phyloP scores from a whole-genome alignment of 2,329 filamentous ascomycete species.

The Aspergillus ibericus region DNA sequence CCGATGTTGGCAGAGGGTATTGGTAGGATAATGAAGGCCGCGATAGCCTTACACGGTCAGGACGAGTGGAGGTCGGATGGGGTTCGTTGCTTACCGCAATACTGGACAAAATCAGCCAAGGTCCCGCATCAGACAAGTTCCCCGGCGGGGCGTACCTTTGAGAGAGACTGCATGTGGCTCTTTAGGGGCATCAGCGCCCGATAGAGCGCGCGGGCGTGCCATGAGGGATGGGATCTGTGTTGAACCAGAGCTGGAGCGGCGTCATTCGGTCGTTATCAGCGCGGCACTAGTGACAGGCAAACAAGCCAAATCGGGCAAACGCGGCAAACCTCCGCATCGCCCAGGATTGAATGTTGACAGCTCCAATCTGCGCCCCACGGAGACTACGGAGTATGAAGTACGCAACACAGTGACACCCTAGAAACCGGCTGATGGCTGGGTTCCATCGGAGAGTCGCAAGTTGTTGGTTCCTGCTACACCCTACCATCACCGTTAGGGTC shows the following conservation, averaged over 20 bases:
- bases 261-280: slow-evolving; percentile 15
- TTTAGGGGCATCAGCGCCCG: slow-evolving; percentile 53
- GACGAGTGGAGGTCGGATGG: not conserved
- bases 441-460: no score
- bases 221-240: slow-evolving; percentile 24
- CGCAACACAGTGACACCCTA: no score
- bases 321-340: slow-evolving; percentile 25
- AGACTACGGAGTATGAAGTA: not conserved
- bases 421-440: no score
- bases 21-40: slow-evolving; percentile 57
- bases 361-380: not conserved
- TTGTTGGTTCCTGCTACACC: no score
- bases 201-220: slow-evolving; percentile 45
- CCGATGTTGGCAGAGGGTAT: slow-evolving; percentile 46
- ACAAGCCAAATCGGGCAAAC: slow-evolving; percentile 29
- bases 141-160: slow-evolving; percentile 54
- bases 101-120: slow-evolving; percentile 30
- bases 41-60: slow-evolving; percentile 63
- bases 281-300: slow-evolving; percentile 14
- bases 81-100: slow-evolving; percentile 37
- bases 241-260: not conserved
- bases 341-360: not conserved
- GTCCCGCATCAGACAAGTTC: slow-evolving; percentile 1
- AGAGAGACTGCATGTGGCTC: slow-evolving; percentile 77
- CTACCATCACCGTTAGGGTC: not conserved